Conservation (phyloP, 176 grass and related monocot species). For the Pontederia paniculata region DNA sequence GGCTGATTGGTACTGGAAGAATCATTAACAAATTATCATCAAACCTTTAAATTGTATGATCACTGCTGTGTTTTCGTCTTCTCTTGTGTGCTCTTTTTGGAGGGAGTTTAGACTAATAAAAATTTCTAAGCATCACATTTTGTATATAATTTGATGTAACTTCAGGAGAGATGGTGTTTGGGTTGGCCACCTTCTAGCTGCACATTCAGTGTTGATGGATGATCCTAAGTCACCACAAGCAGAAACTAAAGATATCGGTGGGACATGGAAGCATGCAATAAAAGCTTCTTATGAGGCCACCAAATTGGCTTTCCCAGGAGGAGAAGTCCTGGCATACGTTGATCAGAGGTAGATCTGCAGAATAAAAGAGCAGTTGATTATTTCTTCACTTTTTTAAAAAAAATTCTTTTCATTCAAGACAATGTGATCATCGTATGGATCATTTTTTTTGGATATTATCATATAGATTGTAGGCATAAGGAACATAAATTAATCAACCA, state of each 20-base stretch:
- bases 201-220: conserved; percentile 85
- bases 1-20: too few species aligned
- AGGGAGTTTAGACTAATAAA: not conserved
- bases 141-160: not conserved
- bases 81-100: too few species aligned
- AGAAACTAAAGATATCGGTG: conserved; percentile 45
- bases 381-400: not conserved
- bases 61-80: too few species aligned
- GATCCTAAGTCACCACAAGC: conserved; percentile 30
- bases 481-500: not conserved
- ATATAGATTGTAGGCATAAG: too few species aligned
- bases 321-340: conserved; percentile 85
- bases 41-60: too few species aligned
- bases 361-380: not conserved
- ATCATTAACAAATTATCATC: too few species aligned
- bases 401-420: too few species aligned
- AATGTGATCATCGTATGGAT: too few species aligned
- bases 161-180: conserved; percentile 82
- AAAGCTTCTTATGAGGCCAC: conserved; percentile 84
- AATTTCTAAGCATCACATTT: not conserved
- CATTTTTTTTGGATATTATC: too few species aligned
- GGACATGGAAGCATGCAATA: conserved; percentile 85
- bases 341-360: conserved; percentile 75
- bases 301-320: conserved; percentile 71
- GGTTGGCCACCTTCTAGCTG: conserved; percentile 83